Percentiles rank a stretch among this genome's conserved stretches.
Evolutionary conservation across 441 rosid genomes (phyloP).

Genomic region (Metrosideros polymorpha): DNA sequence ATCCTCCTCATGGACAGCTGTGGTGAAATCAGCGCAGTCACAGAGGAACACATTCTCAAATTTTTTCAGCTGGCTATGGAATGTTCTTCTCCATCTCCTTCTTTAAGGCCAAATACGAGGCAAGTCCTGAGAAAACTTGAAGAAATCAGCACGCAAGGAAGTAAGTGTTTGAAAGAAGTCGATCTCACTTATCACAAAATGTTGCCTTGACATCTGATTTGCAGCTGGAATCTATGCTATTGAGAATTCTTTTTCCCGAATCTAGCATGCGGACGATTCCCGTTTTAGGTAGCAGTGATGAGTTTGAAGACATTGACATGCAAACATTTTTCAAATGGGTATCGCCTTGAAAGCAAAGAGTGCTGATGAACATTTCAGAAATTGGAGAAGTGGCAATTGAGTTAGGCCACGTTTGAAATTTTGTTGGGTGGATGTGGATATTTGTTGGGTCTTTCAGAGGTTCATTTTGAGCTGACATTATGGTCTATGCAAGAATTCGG

Average conservation of each 20-base stretch:
- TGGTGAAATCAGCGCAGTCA: conserved; percentile 8
- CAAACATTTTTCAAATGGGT: background rate
- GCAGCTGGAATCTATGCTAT: background rate
- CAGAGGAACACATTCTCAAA: conserved; percentile 50
- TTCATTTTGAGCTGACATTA: background rate
- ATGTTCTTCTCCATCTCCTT: conserved; percentile 82
- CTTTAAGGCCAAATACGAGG: conserved; percentile 66
- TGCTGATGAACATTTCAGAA: background rate
- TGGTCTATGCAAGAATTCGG: background rate
- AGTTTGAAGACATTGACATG: background rate
- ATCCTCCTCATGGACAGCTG: conserved; percentile 24
- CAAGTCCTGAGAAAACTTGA: conserved; percentile 58
- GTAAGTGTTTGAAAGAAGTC: background rate
- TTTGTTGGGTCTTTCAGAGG: background rate
- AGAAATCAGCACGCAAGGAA: conserved; percentile 36
- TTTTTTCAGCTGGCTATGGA: conserved; percentile 75
- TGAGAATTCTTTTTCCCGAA: background rate
- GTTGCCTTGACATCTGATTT: background rate
- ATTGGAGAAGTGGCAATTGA: background rate
- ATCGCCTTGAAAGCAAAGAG: background rate
- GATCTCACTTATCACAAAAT: background rate
- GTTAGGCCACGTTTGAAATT: background rate
- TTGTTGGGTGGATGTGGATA: background rate
- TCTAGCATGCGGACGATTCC: background rate
- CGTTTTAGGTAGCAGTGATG: background rate